A percentile compares a stretch with the other conserved stretches of the same genome.
phyloP scores from a whole-genome alignment of 768 basidiomycete species.

The Russula sp. region DNA sequence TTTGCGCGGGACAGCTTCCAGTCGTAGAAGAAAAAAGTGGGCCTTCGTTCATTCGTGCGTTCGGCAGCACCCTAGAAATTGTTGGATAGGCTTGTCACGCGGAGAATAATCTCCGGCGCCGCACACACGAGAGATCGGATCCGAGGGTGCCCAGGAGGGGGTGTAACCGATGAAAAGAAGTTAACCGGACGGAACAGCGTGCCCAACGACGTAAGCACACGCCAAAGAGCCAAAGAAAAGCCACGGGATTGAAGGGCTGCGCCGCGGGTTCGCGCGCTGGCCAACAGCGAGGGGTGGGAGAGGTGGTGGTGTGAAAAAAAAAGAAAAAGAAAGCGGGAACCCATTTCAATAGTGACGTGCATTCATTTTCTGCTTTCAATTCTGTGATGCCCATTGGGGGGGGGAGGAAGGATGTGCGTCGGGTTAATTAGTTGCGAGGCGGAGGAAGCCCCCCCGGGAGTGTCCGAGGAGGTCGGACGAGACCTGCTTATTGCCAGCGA shows the following conservation, averaged over 20 bases:
- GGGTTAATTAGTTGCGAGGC: neutral
- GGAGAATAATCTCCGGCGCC: constrained; percentile 9
- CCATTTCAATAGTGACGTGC: neutral
- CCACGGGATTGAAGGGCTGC: constrained; percentile 1
- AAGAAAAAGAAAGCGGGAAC: neutral
- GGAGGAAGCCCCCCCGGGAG: neutral
- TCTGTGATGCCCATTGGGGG: constrained; percentile 1
- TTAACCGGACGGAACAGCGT: constrained; percentile 3
- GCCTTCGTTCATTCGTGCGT: neutral
- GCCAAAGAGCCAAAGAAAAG: constrained; percentile 3
- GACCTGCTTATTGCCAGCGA: neutral
- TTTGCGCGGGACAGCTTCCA: neutral
- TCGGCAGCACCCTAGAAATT: neutral
- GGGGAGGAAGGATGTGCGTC: neutral
- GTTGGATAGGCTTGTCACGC: constrained; percentile 7
- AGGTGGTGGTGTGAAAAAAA: neutral
- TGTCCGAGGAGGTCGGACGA: constrained; percentile 13
- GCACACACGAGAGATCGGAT: constrained; percentile 5
- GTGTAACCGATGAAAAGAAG: constrained; percentile 2
- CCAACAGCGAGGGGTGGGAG: neutral
- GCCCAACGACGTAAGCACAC: constrained; percentile 11
- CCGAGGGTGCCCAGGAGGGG: constrained; percentile 1
- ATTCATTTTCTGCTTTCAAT: neutral
- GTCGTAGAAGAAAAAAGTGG: neutral
- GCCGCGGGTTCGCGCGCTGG: constrained; percentile 9